A percentile compares a stretch with the other conserved stretches of the same genome.
These are phyloP conservation scores for Hypoxylon sp. DNA, from an alignment of 2,329 filamentous ascomycete genomes.

Conservation along the genomic window DNA sequence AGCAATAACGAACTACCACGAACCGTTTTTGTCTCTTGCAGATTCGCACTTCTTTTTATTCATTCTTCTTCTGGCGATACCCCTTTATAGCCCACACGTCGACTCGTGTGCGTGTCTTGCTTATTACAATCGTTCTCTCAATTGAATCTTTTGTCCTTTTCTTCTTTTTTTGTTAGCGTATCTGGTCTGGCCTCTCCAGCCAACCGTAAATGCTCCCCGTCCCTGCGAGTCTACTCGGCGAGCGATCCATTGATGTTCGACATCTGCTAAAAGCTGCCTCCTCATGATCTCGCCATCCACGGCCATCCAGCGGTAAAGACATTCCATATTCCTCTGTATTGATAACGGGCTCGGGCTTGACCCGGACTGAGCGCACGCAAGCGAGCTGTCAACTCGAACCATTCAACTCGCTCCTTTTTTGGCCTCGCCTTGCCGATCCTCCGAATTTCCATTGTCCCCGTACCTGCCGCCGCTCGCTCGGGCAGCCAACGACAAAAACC, in stretches of 20 bases:
- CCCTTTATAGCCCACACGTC: conserved; percentile 49
- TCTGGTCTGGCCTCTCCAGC: conserved; percentile 27
- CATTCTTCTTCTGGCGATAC: conserved; percentile 45
- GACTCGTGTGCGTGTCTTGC: conserved; percentile 47
- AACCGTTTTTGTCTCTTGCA: conserved; percentile 32
- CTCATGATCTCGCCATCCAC: conserved; percentile 36
- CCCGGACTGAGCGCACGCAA: conserved; percentile 28
- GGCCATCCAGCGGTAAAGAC: conserved; percentile 40
- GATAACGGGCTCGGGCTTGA: conserved; percentile 34
- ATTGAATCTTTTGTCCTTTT: conserved; percentile 42
- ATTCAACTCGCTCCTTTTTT: conserved; percentile 41
- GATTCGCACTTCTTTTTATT: conserved; percentile 28
- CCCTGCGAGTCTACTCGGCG: conserved; percentile 25
- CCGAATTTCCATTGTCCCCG: conserved; percentile 29
- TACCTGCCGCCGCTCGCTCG: conserved; percentile 10
- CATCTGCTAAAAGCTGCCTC: conserved; percentile 24
- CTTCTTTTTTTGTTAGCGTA: conserved; percentile 27
- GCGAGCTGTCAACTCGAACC: conserved; percentile 30
- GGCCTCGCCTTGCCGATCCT: conserved; percentile 40
- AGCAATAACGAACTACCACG: conserved; percentile 17
- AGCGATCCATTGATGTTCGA: conserved; percentile 34
- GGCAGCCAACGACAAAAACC: conserved; percentile 22
- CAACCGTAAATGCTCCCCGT: conserved; percentile 35
- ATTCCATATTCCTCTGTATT: conserved; percentile 46
- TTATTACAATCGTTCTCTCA: conserved; percentile 47